phyloP scores from a whole-genome alignment of 1,284 basidiomycete genomes.

The Microbotryum scabiosae region DNA sequence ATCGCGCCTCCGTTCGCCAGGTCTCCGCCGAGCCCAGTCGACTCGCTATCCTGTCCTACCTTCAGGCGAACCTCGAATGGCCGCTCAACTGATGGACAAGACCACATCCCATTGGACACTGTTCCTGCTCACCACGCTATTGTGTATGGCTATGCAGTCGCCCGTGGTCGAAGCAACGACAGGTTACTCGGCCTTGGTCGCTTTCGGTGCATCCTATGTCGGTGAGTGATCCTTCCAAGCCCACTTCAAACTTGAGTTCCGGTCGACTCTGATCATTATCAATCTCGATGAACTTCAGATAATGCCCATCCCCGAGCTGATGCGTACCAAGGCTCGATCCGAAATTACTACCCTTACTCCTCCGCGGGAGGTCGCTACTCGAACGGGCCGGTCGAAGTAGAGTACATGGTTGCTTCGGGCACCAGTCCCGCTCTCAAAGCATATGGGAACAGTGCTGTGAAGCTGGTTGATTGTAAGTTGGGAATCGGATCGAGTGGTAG shows the following conservation, averaged over 20 bases:
- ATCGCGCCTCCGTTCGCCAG: too few relatives aligned
- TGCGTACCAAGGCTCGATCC: constrained; percentile 4
- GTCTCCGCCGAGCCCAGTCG: too few relatives aligned
- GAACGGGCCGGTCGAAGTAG: constrained; percentile 26
- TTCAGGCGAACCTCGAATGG: too few relatives aligned
- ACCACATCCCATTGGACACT: too few relatives aligned
- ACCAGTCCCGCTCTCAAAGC: constrained; percentile 1
- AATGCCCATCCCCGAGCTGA: constrained; percentile 17
- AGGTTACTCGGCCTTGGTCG: constrained; percentile 21
- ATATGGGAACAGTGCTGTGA: neutral
- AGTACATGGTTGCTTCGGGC: constrained; percentile 15
- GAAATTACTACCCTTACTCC: constrained; percentile 20
- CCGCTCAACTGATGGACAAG: too few relatives aligned
- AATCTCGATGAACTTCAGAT: constrained; percentile 2
- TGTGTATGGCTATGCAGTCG: too few relatives aligned
- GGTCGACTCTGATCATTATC: neutral
- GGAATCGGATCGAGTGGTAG: neutral
- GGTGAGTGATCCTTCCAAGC: neutral
- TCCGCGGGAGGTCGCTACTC: constrained; percentile 17
- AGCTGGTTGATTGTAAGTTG: constrained; percentile 17
- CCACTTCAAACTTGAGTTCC: too few relatives aligned
- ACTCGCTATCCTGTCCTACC: too few relatives aligned
- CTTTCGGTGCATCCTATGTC: constrained; percentile 24
- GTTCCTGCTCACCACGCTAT: too few relatives aligned
- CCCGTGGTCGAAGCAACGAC: neutral